Evolutionary conservation across 2,329 filamentous ascomycete species (phyloP).

Genomic region (Cytospora leucostoma): DNA sequence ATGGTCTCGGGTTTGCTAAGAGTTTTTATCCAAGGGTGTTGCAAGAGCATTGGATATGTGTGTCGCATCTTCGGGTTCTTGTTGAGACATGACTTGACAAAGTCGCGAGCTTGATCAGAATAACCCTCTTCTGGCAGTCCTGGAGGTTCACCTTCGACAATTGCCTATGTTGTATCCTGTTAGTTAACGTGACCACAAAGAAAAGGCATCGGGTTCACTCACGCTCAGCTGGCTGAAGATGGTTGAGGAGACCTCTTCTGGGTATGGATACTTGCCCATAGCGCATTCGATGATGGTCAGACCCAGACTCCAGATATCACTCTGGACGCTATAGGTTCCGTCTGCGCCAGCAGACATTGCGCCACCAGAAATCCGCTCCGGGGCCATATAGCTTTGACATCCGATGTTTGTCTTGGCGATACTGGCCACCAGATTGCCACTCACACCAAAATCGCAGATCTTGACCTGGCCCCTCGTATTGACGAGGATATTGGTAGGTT

Average conservation of each 20-base stretch:
- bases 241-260: constrained; percentile 95
- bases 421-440: constrained; percentile 92
- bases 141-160: constrained; percentile 95
- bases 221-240: constrained; percentile 97
- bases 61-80: constrained; percentile 91
- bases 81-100: constrained; percentile 86
- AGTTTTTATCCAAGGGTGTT: constrained; percentile 82
- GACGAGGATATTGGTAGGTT: constrained; percentile 96
- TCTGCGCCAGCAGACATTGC: constrained; percentile 71
- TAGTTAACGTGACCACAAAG: constrained; percentile 29
- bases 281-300: constrained; percentile 95
- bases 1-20: constrained; percentile 78
- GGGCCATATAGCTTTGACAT: constrained; percentile 99
- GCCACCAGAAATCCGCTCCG: constrained; percentile 89
- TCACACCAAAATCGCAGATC: constrained; percentile 98
- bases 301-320: constrained; percentile 95
- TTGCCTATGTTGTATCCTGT: constrained; percentile 64
- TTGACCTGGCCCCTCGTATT: constrained; percentile 92
- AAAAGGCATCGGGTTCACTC: constrained; percentile 47
- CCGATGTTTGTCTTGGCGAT: constrained; percentile 99
- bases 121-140: constrained; percentile 78
- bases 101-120: constrained; percentile 78
- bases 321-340: constrained; percentile 95
- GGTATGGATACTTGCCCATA: constrained; percentile 91
- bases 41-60: constrained; percentile 86